Evolutionary conservation across 306 rosid species (phyloP).

Genomic region (Vigna angularis): DNA sequence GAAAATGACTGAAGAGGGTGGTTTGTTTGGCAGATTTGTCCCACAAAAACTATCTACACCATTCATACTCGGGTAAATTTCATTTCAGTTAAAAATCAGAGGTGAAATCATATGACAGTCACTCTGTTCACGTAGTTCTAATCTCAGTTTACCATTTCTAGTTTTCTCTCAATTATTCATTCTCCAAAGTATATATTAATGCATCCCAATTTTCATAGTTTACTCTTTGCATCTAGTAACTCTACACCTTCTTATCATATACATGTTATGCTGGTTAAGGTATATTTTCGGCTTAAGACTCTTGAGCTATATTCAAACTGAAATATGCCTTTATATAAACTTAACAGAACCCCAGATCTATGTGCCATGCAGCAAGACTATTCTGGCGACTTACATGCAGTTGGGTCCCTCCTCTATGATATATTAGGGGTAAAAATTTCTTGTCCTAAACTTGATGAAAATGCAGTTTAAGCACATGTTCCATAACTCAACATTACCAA

Average conservation of each 20-base stretch:
- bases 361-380: slow-evolving; percentile 84
- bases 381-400: slow-evolving; percentile 74
- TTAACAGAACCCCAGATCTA: slow-evolving; percentile 80
- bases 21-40: slow-evolving; percentile 67
- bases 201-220: neutral
- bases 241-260: neutral
- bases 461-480: neutral
- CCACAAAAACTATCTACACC: slow-evolving; percentile 70
- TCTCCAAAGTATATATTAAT: neutral
- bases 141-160: neutral
- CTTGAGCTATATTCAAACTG: slow-evolving; percentile 1
- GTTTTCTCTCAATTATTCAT: neutral
- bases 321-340: slow-evolving; percentile 21
- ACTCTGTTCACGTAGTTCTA: neutral
- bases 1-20: slow-evolving; percentile 67
- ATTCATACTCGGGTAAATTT: slow-evolving; percentile 65
- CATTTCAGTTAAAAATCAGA: neutral
- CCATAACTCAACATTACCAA: slow-evolving; percentile 7
- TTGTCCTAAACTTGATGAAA: slow-evolving; percentile 11
- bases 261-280: neutral
- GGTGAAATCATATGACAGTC: slow-evolving; percentile 9
- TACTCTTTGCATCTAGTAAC: neutral
- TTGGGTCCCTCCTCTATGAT: slow-evolving; percentile 73
- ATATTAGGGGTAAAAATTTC: slow-evolving; percentile 69
- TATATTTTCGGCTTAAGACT: slow-evolving; percentile 3